These are phyloP conservation scores for Ogataea zsoltii DNA, from an alignment of 805 yeast genomes.

Conservation along the genomic window DNA sequence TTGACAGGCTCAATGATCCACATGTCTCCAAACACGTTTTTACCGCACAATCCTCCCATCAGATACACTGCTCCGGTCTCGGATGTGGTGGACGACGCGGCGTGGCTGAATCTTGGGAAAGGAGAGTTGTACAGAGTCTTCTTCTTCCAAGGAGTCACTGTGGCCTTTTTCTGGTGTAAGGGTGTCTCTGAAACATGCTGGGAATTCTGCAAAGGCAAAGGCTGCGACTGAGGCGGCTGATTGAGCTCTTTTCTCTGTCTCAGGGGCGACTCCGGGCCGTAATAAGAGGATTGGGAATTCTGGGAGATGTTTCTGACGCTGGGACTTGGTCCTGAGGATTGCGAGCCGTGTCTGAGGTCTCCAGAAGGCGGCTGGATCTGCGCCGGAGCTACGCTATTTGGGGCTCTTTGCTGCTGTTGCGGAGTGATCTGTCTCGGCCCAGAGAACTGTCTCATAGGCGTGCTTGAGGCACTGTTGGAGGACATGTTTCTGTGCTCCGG, in stretches of 20 bases:
- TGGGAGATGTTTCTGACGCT: slow-evolving; percentile 2
- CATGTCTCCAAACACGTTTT: slow-evolving; percentile 90
- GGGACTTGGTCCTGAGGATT: too few species aligned
- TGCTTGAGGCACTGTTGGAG: slow-evolving; percentile 1
- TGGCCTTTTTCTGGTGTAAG: not conserved
- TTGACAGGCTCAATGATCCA: slow-evolving; percentile 74
- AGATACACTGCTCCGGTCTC: slow-evolving; percentile 80
- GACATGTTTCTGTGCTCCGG: slow-evolving; percentile 8
- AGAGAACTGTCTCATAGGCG: slow-evolving; percentile 13
- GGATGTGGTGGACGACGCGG: slow-evolving; percentile 73
- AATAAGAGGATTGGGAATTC: not conserved
- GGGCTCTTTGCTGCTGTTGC: not conserved
- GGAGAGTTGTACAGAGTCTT: slow-evolving; percentile 72
- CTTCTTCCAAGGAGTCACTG: slow-evolving; percentile 62
- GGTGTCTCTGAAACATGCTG: not conserved
- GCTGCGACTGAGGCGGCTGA: too few species aligned
- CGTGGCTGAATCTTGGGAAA: slow-evolving; percentile 93
- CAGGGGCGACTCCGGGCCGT: too few species aligned
- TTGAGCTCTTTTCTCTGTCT: too few species aligned
- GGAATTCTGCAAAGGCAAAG: too few species aligned
- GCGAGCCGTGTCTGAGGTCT: too few species aligned
- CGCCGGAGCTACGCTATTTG: not conserved
- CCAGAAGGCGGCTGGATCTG: too few species aligned
- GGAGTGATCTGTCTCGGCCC: not conserved
- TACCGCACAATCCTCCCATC: slow-evolving; percentile 95